A percentile compares a stretch with the other conserved stretches of the same genome.
phyloP scores from a whole-genome alignment of 257 asterid species.

The Paraleonurus japonicus region DNA sequence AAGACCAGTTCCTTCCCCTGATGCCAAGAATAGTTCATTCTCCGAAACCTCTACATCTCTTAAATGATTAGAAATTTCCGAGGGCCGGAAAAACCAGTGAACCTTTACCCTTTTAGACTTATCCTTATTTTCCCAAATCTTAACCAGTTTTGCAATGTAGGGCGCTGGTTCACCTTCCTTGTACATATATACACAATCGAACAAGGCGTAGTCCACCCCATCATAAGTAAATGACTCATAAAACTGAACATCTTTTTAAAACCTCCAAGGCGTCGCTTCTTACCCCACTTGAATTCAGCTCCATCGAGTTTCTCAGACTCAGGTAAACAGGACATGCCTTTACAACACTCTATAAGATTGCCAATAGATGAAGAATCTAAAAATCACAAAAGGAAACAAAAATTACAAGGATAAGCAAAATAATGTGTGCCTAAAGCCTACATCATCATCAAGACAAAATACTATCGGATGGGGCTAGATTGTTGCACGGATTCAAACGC shows the following conservation, averaged over 20 bases:
- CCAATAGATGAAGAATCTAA: slow-evolving; percentile 14
- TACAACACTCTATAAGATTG: not conserved
- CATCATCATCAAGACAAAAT: not conserved
- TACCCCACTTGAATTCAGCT: slow-evolving; percentile 66
- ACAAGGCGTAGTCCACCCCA: slow-evolving; percentile 51
- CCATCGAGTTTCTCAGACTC: slow-evolving; percentile 32
- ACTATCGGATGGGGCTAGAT: not conserved
- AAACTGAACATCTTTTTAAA: slow-evolving; percentile 48
- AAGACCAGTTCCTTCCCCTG: slow-evolving; percentile 74
- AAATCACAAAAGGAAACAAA: slow-evolving; percentile 14
- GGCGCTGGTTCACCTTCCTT: slow-evolving; percentile 45
- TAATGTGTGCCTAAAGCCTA: not conserved
- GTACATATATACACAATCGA: slow-evolving; percentile 72
- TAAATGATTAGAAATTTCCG: slow-evolving; percentile 56
- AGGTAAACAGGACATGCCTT: slow-evolving; percentile 28
- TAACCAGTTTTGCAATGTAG: slow-evolving; percentile 64
- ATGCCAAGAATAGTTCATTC: slow-evolving; percentile 80
- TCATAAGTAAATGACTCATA: slow-evolving; percentile 74
- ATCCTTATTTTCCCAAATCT: slow-evolving; percentile 61
- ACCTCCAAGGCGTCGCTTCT: slow-evolving; percentile 52
- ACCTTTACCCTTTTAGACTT: slow-evolving; percentile 56
- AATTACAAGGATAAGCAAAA: not conserved
- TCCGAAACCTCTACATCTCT: slow-evolving; percentile 33
- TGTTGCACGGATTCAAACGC: not conserved
- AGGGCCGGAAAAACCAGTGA: slow-evolving; percentile 84